A percentile compares a stretch with the other conserved stretches of the same genome.
phyloP scores from a whole-genome alignment of 768 basidiomycete species.

The Trametes coccinea region DNA sequence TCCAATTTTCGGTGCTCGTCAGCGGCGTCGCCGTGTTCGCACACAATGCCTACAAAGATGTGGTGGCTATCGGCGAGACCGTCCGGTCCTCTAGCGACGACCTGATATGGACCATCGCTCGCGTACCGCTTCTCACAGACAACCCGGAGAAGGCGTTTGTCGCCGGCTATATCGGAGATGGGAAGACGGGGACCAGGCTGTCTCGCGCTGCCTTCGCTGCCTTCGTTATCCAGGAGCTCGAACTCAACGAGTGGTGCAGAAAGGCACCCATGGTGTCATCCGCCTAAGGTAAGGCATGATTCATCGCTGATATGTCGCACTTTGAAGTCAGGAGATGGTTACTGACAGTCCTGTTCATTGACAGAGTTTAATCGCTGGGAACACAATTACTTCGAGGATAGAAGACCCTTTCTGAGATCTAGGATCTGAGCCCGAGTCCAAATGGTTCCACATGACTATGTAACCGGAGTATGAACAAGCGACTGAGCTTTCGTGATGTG shows the following conservation, averaged over 20 bases:
- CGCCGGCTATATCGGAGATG: constrained; percentile 71
- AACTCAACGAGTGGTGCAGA: constrained; percentile 59
- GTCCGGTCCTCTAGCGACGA: constrained; percentile 47
- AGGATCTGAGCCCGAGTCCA: too few relatives aligned
- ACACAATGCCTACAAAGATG: constrained; percentile 62
- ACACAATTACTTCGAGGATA: too few relatives aligned
- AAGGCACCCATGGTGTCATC: constrained; percentile 41
- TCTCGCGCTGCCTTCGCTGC: constrained; percentile 59
- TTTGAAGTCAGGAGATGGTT: too few relatives aligned
- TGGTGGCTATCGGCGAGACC: constrained; percentile 61
- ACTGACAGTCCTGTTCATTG: too few relatives aligned
- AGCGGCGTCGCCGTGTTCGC: constrained; percentile 42
- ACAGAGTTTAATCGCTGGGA: too few relatives aligned
- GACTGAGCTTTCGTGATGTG: too few relatives aligned
- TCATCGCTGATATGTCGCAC: too few relatives aligned
- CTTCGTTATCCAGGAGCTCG: constrained; percentile 60
- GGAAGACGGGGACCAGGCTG: constrained; percentile 48
- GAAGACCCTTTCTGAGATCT: too few relatives aligned
- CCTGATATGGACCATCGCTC: constrained; percentile 68
- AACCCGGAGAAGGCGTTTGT: constrained; percentile 45
- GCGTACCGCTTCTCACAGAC: constrained; percentile 65
- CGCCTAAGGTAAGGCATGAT: constrained; percentile 22
- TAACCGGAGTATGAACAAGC: too few relatives aligned
- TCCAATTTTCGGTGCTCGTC: constrained; percentile 46
- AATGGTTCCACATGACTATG: too few relatives aligned